These are phyloP conservation scores for Aspergillus cejpii DNA, from an alignment of 2,329 filamentous ascomycete genomes.

Conservation along the genomic window DNA sequence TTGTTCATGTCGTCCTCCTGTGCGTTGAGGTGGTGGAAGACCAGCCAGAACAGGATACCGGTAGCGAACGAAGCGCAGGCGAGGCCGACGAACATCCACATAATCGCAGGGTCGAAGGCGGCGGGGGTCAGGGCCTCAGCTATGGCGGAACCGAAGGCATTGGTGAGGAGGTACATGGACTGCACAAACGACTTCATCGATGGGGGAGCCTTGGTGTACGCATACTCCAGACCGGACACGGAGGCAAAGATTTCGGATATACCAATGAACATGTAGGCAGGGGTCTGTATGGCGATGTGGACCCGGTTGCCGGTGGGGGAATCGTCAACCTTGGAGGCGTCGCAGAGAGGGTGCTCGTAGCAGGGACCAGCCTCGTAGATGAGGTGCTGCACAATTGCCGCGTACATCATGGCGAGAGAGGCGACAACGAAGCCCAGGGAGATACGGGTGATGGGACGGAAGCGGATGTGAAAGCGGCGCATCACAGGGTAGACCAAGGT, in stretches of 20 bases:
- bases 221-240: slow-evolving; percentile 65
- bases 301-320: slow-evolving; percentile 34
- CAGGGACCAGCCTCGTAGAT: slow-evolving; percentile 52
- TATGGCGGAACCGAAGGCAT: slow-evolving; percentile 53
- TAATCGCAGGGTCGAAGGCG: slow-evolving; percentile 57
- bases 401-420: slow-evolving; percentile 56
- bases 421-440: slow-evolving; percentile 62
- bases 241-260: slow-evolving; percentile 55
- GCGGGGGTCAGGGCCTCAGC: slow-evolving; percentile 56
- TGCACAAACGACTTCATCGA: slow-evolving; percentile 60
- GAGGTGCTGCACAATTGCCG: slow-evolving; percentile 51
- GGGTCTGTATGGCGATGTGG: slow-evolving; percentile 42
- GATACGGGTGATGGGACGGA: slow-evolving; percentile 72
- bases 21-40: slow-evolving; percentile 46
- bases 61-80: slow-evolving; percentile 44
- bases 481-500: slow-evolving; percentile 62
- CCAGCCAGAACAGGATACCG: slow-evolving; percentile 49
- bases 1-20: slow-evolving; percentile 48
- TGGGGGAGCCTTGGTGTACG: slow-evolving; percentile 64
- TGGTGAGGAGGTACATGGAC: slow-evolving; percentile 53
- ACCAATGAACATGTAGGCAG: slow-evolving; percentile 43
- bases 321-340: slow-evolving; percentile 29
- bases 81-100: slow-evolving; percentile 62
- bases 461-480: slow-evolving; percentile 56
- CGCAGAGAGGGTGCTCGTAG: slow-evolving; percentile 39